phyloP scores from a whole-genome alignment of 2,329 filamentous ascomycete species.

The Sarocladium strictum region DNA sequence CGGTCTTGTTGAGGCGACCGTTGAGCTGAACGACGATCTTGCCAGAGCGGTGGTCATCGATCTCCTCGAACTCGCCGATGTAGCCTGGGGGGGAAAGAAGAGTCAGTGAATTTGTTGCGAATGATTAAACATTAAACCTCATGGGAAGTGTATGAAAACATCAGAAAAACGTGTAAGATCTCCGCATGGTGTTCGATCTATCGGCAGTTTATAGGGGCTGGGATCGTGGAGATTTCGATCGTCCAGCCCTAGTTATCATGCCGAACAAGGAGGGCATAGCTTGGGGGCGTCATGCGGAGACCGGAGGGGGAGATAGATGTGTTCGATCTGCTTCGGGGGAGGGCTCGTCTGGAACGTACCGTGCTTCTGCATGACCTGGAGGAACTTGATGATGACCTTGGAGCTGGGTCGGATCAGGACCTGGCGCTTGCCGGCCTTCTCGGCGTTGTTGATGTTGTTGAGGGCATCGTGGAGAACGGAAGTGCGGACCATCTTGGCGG shows the following conservation, averaged over 20 bases:
- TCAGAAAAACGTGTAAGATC: constrained; percentile 95
- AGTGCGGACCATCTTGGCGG: constrained; percentile 96
- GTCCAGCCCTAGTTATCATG: constrained; percentile 99
- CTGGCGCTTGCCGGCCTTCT: constrained; percentile 99
- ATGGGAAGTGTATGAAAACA: constrained; percentile 47
- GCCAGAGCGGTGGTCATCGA: constrained; percentile 98
- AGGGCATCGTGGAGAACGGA: constrained; percentile 99
- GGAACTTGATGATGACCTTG: constrained; percentile 99
- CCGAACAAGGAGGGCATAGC: constrained; percentile 60
- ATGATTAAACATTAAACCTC: constrained; percentile 90
- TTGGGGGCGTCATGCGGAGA: constrained; percentile 3
- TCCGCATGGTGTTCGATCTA: constrained; percentile 68
- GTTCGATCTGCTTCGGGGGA: no score
- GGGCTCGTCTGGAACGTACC: constrained; percentile 83
- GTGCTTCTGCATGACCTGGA: constrained; percentile 98
- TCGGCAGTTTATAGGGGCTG: constrained; percentile 99
- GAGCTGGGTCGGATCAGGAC: constrained; percentile 96
- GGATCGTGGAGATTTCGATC: constrained; percentile 75
- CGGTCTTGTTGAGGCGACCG: constrained; percentile 98
- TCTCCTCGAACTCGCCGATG: constrained; percentile 99
- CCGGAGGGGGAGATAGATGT: no score
- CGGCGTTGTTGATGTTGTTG: constrained; percentile 99
- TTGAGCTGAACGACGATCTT: constrained; percentile 99
- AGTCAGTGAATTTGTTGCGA: constrained; percentile 70
- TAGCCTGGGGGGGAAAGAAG: constrained; percentile 59